A percentile compares a stretch with the other conserved stretches of the same genome.
These are phyloP conservation scores for Misopates orontium DNA, from an alignment of 257 asterid species.

Conservation along the genomic window DNA sequence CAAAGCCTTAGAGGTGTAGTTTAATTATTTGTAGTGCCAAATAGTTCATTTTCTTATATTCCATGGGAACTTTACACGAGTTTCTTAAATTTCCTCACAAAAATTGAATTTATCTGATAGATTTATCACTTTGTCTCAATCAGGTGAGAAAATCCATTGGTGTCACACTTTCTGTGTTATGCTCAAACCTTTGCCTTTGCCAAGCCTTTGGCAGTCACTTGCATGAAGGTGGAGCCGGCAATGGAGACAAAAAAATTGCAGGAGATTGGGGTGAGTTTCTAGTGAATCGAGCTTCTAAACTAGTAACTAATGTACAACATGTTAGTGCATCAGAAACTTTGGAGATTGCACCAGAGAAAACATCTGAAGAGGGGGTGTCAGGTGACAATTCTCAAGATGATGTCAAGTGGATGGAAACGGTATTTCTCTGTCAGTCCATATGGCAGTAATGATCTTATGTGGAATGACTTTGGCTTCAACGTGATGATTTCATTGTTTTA, in stretches of 20 bases:
- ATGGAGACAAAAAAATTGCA: conserved; percentile 30
- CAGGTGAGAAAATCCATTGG: conserved; percentile 99
- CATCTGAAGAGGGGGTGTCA: conserved; percentile 50
- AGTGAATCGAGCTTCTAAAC: conserved; percentile 67
- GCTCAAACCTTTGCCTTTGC: conserved; percentile 86
- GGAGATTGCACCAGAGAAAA: conserved; percentile 43
- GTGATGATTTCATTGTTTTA: conserved; percentile 27
- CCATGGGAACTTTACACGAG: background rate
- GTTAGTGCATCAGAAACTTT: conserved; percentile 56
- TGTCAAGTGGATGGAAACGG: conserved; percentile 99
- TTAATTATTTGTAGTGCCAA: conserved; percentile 11
- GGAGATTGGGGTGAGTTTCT: conserved; percentile 67
- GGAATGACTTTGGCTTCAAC: conserved; percentile 20
- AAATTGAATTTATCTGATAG: conserved; percentile 20
- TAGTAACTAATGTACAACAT: conserved; percentile 66
- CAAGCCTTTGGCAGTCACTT: conserved; percentile 44
- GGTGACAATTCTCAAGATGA: conserved; percentile 67
- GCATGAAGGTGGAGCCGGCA: conserved; percentile 39
- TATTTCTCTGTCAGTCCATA: conserved; percentile 37
- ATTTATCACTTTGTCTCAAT: conserved; percentile 27
- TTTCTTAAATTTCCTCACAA: conserved; percentile 15
- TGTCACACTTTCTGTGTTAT: conserved; percentile 77
- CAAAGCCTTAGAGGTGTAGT: too few species aligned
- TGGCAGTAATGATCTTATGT: conserved; percentile 16
- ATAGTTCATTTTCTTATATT: conserved; percentile 13